A percentile compares a stretch with the other conserved stretches of the same genome.
Evolutionary conservation across 2,329 filamentous ascomycete species (phyloP).

Genomic region (Bimuria novae-zelandiae): DNA sequence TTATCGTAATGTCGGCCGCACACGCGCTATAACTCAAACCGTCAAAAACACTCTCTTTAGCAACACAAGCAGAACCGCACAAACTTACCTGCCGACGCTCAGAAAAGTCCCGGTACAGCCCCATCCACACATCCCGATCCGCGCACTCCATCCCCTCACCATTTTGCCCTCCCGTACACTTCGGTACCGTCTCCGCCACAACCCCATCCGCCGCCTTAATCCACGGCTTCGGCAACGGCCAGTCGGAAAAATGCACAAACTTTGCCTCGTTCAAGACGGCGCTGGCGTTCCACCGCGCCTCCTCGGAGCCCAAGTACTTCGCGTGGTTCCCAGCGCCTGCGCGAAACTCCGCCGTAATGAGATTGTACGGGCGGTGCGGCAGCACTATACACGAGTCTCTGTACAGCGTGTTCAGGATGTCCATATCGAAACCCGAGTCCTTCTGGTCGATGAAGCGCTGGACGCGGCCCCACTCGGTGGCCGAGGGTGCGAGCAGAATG

Average conservation of each 20-base stretch:
- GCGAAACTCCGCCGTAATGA: conserved; percentile 53
- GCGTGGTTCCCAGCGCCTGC: neutral
- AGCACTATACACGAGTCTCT: conserved; percentile 59
- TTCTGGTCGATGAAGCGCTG: conserved; percentile 17
- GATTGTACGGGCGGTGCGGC: conserved; percentile 62
- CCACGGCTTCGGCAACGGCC: conserved; percentile 68
- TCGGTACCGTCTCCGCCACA: neutral
- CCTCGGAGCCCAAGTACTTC: neutral
- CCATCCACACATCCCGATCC: neutral
- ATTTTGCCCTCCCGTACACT: neutral
- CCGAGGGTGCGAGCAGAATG: conserved; percentile 62
- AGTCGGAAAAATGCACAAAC: conserved; percentile 50
- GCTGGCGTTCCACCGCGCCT: neutral
- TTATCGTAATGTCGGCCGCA: too few species aligned
- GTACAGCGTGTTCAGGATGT: conserved; percentile 64
- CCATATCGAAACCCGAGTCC: conserved; percentile 60
- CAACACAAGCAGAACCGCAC: too few species aligned
- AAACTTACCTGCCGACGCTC: neutral
- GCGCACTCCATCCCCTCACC: neutral
- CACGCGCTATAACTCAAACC: too few species aligned
- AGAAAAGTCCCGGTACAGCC: neutral
- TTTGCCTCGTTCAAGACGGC: neutral
- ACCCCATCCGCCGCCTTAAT: conserved; percentile 19
- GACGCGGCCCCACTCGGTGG: conserved; percentile 49
- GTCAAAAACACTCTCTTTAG: too few species aligned